Evolutionary conservation across 176 grass and related monocot species (phyloP), one percentile per base, ranked within the genome.

Genomic region (Zoysia pacifica): DNA sequence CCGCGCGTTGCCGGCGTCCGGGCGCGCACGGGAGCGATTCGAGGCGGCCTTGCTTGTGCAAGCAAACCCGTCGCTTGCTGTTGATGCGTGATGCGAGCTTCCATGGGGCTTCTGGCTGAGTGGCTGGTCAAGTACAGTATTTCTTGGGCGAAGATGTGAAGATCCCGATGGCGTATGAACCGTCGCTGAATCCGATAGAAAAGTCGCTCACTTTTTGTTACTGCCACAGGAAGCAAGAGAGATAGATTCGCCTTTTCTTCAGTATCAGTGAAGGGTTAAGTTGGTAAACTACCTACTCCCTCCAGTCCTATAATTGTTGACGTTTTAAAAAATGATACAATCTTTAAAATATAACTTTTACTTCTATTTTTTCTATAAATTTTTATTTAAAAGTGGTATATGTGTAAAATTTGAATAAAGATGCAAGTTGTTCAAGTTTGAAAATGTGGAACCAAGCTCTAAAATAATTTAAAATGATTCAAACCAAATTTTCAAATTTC

Each of bases 201-300:
- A 89, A 74, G 3, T 6, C 3, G 11, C 0, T 12, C 60, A 48
- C 82, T 76, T 85, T 81, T 71, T 76, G 77, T 89, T 76, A 89
- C 82, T 48, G 82, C 48, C 72, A 6, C 76, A 63, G 86, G 70
- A 88, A 88, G 86, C 70, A 80, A 88, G 28, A 54, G 79, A 13
- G 47, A 44, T 72, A 39, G 69, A 67, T 79, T 59, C 51, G 36
- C 42, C 36, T 80, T 35, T 54, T 63, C 61, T 60, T 62, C 28
- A 18, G 1, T 74, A 19, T 7, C 8, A 41, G 8, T 53, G 54
- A 38, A 40, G 16, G 7, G 28, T 20, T 56, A 14, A 44, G 40
- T 58, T 5, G 41, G 39, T 56, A 40, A 64, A 65, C 48, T 13
- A 40, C 44, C 62, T 42, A 0, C 28, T 28, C 28, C 28, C 0